Base-by-base conservation (phyloP, 2,329 filamentous ascomycete species). In the Calonectria leucothoes region DNA sequence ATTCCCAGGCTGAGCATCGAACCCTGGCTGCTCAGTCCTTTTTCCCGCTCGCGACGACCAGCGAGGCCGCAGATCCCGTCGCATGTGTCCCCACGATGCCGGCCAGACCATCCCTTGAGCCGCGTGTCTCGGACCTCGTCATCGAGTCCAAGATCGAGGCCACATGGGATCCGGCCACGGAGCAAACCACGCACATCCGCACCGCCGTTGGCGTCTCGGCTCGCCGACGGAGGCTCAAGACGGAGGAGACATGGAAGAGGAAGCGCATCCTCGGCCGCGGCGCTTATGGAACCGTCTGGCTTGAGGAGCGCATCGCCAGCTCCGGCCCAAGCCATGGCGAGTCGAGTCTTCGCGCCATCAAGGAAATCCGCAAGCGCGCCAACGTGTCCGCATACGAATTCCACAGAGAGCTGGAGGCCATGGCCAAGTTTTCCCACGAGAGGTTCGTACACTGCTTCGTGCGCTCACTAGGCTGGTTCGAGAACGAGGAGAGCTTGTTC, bases 371-470 rank as follows among this genome's bases (percentile, higher is more conserved):
- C n/a, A 69, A 69, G 39, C 66, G 39, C 8, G 27, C 66, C 17
- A 17, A 63, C 12, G 42, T 61, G n/a, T 63, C 66, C 1, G 37
- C 39, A 3, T 63, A 29, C 17, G 52, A 69, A 8, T 39, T 69
- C 11, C 55, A 69, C 52, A n/a, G 45, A 4, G 66, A 69, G 12
- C 66, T 69, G 8, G 66, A 69, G 14, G 66, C 66, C n/a, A 59
- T 69, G 4, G 66, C 66, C 66, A 69, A 69, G 39, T 70, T 65
- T 35, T 70, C 59, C 12, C 68, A 45, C 12, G 29, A 69, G 6
- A 12, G 42, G 23, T 73, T 73, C 15, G 63, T 48, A 7, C 51
- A 69, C 31, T 69, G 65, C 51, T 75, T 74, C 39, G 72, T 74
- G 6, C 20, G 39, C 6, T 69, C 65, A 4, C 15, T 27, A 1